Evolutionary conservation across 805 yeast species (phyloP).

Genomic region (Cyberlindnera xishuangbannaensis): DNA sequence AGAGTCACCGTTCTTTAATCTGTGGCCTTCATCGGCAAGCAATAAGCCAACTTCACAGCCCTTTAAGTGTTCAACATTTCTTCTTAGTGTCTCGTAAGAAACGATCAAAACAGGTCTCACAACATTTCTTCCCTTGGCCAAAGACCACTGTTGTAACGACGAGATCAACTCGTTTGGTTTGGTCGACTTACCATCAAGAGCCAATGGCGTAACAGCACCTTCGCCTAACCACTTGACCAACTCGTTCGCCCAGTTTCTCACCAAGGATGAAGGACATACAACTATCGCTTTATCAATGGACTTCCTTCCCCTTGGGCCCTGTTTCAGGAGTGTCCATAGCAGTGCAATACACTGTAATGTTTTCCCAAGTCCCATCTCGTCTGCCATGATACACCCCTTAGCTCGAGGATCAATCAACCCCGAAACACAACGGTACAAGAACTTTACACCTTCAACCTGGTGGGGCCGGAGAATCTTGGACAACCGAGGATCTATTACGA

Average conservation of each 20-base stretch:
- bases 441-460: constrained; percentile 92
- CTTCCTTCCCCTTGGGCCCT: constrained; percentile 75
- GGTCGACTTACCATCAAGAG: constrained; percentile 85
- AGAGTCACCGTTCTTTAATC: constrained; percentile 85
- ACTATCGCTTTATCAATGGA: constrained; percentile 87
- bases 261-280: constrained; percentile 93
- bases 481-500: constrained; percentile 86
- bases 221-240: constrained; percentile 92
- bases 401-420: constrained; percentile 82
- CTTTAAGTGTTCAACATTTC: constrained; percentile 71
- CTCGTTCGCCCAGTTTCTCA: constrained; percentile 96
- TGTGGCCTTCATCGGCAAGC: constrained; percentile 82
- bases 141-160: constrained; percentile 77
- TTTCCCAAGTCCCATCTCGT: constrained; percentile 94
- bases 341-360: constrained; percentile 84
- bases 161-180: constrained; percentile 63
- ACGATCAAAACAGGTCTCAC: constrained; percentile 92
- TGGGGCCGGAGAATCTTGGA: constrained; percentile 88
- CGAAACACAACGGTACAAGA: constrained; percentile 83
- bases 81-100: constrained; percentile 86
- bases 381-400: constrained; percentile 96
- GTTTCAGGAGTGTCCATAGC: constrained; percentile 87
- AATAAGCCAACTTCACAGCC: constrained; percentile 80
- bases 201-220: constrained; percentile 82
- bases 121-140: constrained; percentile 79